Conservation (phyloP, 1,284 basidiomycete genomes). For the Ceratobasidium sp. region DNA sequence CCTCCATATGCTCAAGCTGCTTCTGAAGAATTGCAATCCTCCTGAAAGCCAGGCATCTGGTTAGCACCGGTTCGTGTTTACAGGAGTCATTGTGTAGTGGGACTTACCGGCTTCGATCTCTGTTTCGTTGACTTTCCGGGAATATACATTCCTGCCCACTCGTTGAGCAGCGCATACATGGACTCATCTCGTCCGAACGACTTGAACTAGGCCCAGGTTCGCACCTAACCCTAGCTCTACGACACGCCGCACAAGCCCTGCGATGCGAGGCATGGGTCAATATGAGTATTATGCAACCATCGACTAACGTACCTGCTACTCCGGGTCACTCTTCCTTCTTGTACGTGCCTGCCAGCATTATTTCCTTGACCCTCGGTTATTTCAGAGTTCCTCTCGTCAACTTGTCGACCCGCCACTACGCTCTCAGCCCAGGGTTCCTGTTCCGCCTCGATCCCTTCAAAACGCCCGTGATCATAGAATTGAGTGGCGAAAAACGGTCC, state of each 20-base stretch:
- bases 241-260: conserved; percentile 8
- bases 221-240: background rate
- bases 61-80: background rate
- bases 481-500: background rate
- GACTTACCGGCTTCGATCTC: background rate
- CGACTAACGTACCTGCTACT: conserved; percentile 1
- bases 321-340: background rate
- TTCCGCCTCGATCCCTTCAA: background rate
- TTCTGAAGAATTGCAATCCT: conserved; percentile 9
- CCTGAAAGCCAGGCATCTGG: background rate
- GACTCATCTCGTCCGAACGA: background rate
- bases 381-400: background rate
- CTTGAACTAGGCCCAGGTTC: background rate
- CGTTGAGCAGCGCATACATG: conserved; percentile 7
- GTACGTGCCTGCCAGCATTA: no score
- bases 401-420: background rate
- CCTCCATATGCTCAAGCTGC: conserved; percentile 11
- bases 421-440: background rate
- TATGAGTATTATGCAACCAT: background rate
- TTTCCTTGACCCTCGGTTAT: background rate
- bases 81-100: background rate
- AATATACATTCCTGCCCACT: background rate
- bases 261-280: background rate
- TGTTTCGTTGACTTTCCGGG: background rate
- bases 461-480: background rate